Evolutionary conservation across 805 yeast genomes (phyloP).

Genomic region (Saturnispora besseyi): DNA sequence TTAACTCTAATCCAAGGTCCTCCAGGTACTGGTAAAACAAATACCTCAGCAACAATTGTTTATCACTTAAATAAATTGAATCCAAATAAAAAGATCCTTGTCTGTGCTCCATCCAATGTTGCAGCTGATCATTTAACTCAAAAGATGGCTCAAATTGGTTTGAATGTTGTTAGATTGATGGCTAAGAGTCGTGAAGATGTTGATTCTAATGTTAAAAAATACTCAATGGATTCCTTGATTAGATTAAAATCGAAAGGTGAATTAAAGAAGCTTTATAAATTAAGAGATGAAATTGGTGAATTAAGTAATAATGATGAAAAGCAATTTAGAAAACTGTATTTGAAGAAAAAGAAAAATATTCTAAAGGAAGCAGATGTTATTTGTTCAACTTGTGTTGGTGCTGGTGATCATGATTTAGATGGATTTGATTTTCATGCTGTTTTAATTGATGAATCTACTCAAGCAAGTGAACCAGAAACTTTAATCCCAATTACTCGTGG

Average conservation of each 20-base stretch:
- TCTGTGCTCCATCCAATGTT: conserved; percentile 92
- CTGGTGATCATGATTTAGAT: conserved; percentile 64
- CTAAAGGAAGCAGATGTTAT: conserved; percentile 59
- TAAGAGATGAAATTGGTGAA: conserved; percentile 63
- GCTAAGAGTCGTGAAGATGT: conserved; percentile 78
- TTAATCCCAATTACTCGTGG: conserved; percentile 85
- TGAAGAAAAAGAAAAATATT: conserved; percentile 34
- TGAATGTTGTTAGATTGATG: conserved; percentile 67
- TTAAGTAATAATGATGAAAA: conserved; percentile 46
- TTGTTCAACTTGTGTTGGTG: conserved; percentile 89
- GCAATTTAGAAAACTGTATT: conserved; percentile 23
- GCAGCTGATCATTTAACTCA: conserved; percentile 88
- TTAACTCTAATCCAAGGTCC: conserved; percentile 87
- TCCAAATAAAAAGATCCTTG: conserved; percentile 54
- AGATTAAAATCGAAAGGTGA: conserved; percentile 41
- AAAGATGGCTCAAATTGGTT: conserved; percentile 59
- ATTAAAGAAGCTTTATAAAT: conserved; percentile 46
- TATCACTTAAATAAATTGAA: conserved; percentile 60
- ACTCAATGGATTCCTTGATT: conserved; percentile 50
- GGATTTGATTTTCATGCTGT: conserved; percentile 61
- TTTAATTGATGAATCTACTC: conserved; percentile 87
- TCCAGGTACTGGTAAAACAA: conserved; percentile 95
- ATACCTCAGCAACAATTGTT: conserved; percentile 81
- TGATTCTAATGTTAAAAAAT: conserved; percentile 49
- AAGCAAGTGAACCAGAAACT: conserved; percentile 88